Conservation (phyloP, 768 basidiomycete genomes). For the Mycena alexandri region DNA sequence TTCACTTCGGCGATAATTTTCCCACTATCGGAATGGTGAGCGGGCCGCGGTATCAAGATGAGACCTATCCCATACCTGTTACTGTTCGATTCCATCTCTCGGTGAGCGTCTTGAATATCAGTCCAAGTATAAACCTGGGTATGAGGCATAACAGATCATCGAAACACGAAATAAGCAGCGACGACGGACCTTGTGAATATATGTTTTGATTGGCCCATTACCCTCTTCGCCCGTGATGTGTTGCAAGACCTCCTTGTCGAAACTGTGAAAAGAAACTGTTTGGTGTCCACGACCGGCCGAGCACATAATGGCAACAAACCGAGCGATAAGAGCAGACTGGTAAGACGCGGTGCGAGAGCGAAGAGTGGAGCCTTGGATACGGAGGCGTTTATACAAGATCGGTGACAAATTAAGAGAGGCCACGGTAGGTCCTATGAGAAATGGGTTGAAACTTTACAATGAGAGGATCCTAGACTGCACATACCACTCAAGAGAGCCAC, state of each 20-base stretch:
- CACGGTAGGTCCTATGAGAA: slow-evolving; percentile 62
- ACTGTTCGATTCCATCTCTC: slow-evolving; percentile 84
- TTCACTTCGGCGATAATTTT: slow-evolving; percentile 60
- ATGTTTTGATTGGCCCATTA: slow-evolving; percentile 73
- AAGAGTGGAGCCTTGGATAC: slow-evolving; percentile 90
- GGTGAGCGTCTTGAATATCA: slow-evolving; percentile 83
- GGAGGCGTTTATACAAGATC: slow-evolving; percentile 86
- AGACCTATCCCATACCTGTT: slow-evolving; percentile 50
- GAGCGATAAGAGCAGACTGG: slow-evolving; percentile 77
- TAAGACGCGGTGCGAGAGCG: slow-evolving; percentile 81
- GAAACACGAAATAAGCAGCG: slow-evolving; percentile 22
- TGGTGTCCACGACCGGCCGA: too few species aligned
- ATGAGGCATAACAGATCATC: slow-evolving; percentile 15
- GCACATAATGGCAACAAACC: slow-evolving; percentile 50
- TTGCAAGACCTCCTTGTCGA: slow-evolving; percentile 65
- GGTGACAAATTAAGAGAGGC: slow-evolving; percentile 68
- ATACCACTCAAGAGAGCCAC: slow-evolving; percentile 77
- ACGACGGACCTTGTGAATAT: slow-evolving; percentile 78
- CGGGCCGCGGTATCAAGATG: slow-evolving; percentile 12
- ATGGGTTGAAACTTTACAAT: slow-evolving; percentile 34
- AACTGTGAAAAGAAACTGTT: slow-evolving; percentile 50
- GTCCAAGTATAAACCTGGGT: slow-evolving; percentile 83
- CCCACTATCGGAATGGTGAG: slow-evolving; percentile 49
- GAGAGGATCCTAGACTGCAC: slow-evolving; percentile 30
- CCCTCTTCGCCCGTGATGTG: slow-evolving; percentile 71